phyloP scores from a whole-genome alignment of 2,329 filamentous ascomycete genomes.

The Colletotrichum gigasporum region DNA sequence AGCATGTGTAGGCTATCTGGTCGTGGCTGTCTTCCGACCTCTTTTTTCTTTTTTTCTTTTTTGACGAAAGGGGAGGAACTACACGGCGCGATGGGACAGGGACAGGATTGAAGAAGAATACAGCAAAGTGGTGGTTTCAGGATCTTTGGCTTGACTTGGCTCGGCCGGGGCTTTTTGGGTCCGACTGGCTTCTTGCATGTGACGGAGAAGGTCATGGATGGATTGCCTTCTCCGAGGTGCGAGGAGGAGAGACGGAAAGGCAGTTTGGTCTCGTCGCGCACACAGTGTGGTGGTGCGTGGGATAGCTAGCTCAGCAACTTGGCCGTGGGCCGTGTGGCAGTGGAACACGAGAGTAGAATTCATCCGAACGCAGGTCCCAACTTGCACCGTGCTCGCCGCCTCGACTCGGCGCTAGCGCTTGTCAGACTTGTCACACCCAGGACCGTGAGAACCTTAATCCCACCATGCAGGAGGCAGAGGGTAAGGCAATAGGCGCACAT shows the following conservation, averaged over 20 bases:
- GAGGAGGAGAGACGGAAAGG: no score
- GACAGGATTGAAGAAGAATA: neutral
- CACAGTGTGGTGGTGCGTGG: neutral
- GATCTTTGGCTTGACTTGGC: constrained; percentile 21
- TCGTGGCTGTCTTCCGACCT: constrained; percentile 1
- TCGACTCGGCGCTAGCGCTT: no score
- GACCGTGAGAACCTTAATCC: constrained; percentile 1
- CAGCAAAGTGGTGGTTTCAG: constrained; percentile 15
- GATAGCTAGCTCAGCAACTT: neutral
- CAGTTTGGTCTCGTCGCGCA: neutral
- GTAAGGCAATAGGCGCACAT: neutral
- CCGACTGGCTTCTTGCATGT: constrained; percentile 9
- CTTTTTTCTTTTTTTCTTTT: neutral
- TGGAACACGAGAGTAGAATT: constrained; percentile 3
- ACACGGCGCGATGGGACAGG: neutral
- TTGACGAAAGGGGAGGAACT: neutral
- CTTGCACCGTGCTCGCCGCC: no score
- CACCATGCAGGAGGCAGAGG: neutral
- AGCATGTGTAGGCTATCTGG: constrained; percentile 24
- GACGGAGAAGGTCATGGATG: constrained; percentile 4
- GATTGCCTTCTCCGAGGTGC: neutral
- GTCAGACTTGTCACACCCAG: no score
- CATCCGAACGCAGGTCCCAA: no score
- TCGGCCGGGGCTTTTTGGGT: neutral
- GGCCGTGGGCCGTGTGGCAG: neutral